Evolutionary conservation across 2,329 filamentous ascomycete genomes (phyloP).

Genomic region (Penicillium sp.): DNA sequence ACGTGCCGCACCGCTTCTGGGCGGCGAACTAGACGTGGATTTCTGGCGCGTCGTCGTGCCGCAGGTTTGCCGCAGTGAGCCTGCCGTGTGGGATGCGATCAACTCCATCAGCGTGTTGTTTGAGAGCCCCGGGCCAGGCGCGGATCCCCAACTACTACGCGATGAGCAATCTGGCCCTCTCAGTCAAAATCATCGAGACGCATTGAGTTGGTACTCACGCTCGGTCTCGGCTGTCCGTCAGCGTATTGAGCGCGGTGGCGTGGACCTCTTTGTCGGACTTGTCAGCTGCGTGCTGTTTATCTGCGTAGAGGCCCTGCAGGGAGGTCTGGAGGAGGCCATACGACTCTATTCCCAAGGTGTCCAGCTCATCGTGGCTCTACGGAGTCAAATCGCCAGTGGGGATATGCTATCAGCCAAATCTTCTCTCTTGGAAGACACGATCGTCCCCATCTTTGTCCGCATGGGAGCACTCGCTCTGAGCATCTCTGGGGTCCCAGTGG

Average conservation of each 20-base stretch:
- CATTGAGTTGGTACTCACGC: constrained; percentile 33
- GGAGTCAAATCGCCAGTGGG: constrained; percentile 10
- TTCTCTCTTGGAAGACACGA: constrained; percentile 23
- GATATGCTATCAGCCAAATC: constrained; percentile 11
- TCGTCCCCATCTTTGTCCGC: constrained; percentile 32
- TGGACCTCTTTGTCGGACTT: constrained; percentile 30
- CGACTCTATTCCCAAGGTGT: constrained; percentile 32
- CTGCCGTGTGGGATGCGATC: constrained; percentile 41
- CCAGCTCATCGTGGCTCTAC: constrained; percentile 25
- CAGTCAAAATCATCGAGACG: constrained; percentile 25
- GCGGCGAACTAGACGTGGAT: constrained; percentile 34
- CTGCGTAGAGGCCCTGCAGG: constrained; percentile 33
- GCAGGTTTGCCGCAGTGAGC: constrained; percentile 35
- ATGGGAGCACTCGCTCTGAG: constrained; percentile 24
- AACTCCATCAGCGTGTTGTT: constrained; percentile 38
- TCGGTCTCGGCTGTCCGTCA: constrained; percentile 28
- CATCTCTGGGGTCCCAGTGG: constrained; percentile 12
- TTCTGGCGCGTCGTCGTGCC: constrained; percentile 40
- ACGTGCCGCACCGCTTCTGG: constrained; percentile 29
- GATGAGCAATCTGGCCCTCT: constrained; percentile 1
- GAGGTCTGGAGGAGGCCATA: constrained; percentile 25
- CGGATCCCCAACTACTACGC: constrained; percentile 7
- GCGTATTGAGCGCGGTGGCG: constrained; percentile 23
- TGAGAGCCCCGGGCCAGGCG: constrained; percentile 26
- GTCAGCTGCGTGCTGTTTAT: constrained; percentile 36